These are phyloP conservation scores for Strobilomyces dryophilus DNA, from an alignment of 768 basidiomycete genomes.

Conservation along the genomic window DNA sequence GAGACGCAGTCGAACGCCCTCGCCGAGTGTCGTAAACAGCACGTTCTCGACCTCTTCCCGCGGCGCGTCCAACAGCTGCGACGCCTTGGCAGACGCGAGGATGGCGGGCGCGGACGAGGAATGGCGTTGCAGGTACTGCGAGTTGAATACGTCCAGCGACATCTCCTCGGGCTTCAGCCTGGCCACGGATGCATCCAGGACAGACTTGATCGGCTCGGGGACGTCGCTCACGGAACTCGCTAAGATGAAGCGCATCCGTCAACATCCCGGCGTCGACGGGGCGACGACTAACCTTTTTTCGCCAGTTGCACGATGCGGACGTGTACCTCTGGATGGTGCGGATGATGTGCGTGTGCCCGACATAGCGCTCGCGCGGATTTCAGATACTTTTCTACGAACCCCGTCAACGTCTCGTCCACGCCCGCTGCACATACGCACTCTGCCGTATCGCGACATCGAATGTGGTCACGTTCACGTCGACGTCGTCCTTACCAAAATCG, in stretches of 20 bases:
- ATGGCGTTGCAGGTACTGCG: constrained; percentile 69
- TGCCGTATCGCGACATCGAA: constrained; percentile 84
- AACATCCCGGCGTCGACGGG: background rate
- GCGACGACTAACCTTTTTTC: constrained; percentile 40
- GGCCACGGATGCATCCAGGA: constrained; percentile 45
- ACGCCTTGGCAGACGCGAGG: constrained; percentile 61
- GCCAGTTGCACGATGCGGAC: constrained; percentile 64
- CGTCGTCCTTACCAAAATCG: constrained; percentile 43
- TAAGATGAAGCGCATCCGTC: constrained; percentile 17
- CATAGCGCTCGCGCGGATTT: constrained; percentile 71
- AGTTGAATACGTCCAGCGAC: constrained; percentile 64
- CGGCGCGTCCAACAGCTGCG: constrained; percentile 42
- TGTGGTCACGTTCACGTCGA: constrained; percentile 68
- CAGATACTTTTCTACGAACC: constrained; percentile 65
- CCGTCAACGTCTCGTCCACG: background rate
- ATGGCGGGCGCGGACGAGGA: constrained; percentile 47
- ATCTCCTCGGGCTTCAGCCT: constrained; percentile 54
- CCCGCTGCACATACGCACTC: constrained; percentile 45
- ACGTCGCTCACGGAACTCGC: constrained; percentile 44
- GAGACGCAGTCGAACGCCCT: constrained; percentile 42
- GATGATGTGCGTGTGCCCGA: constrained; percentile 48
- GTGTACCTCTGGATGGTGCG: constrained; percentile 66
- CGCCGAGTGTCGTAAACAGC: constrained; percentile 45
- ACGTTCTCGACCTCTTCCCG: constrained; percentile 57
- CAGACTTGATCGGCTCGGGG: constrained; percentile 43